Evolutionary conservation across 768 basidiomycete species (phyloP).

Genomic region (Rhodotorula paludigena): DNA sequence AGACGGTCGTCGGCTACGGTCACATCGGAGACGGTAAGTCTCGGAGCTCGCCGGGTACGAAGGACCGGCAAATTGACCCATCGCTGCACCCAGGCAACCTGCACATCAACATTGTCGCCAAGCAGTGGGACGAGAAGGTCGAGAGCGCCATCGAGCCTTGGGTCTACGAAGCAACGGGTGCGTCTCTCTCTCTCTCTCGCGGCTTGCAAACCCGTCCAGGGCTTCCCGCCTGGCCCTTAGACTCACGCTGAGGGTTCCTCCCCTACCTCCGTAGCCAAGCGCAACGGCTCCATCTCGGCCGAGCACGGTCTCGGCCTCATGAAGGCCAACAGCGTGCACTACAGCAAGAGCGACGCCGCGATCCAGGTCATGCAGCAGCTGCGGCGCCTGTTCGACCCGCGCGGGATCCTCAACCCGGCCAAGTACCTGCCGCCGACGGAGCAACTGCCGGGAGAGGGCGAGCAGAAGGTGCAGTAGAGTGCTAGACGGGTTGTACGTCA

Average conservation of each 20-base stretch:
- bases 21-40: conserved; percentile 89
- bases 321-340: conserved; percentile 72
- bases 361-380: conserved; percentile 86
- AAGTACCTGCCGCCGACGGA: conserved; percentile 20
- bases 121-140: conserved; percentile 73
- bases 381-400: conserved; percentile 81
- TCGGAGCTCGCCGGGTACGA: too few species aligned
- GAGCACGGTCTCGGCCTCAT: conserved; percentile 96
- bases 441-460: conserved; percentile 14
- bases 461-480: conserved; percentile 5
- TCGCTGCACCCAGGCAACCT: conserved; percentile 63
- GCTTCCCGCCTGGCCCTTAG: not conserved
- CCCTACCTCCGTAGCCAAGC: conserved; percentile 42
- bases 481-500: too few species aligned
- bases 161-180: conserved; percentile 76
- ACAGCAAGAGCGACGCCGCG: conserved; percentile 73
- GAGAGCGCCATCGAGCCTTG: conserved; percentile 87
- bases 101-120: conserved; percentile 84
- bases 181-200: conserved; percentile 23
- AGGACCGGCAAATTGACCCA: too few species aligned
- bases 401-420: conserved; percentile 80
- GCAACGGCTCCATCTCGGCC: conserved; percentile 87
- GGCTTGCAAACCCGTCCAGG: too few species aligned
- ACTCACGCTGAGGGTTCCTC: too few species aligned
- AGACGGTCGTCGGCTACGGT: conserved; percentile 84